Percentiles rank a stretch among this genome's conserved stretches.
Conservation (phyloP, 2,329 filamentous ascomycete species). For the Emericellopsis atlantica region DNA sequence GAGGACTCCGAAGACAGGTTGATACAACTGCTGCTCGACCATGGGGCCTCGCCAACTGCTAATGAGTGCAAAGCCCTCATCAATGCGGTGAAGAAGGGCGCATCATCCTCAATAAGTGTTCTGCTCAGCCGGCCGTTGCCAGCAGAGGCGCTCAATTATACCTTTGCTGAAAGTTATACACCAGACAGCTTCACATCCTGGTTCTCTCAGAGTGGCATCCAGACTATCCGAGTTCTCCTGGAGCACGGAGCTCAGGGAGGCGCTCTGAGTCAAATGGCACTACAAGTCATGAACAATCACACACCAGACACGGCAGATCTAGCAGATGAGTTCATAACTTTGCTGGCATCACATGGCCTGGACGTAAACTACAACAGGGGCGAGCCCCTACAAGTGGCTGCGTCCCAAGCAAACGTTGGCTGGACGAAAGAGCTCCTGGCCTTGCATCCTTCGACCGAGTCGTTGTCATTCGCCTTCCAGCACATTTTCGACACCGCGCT, state of each 20-base stretch:
- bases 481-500: slow-evolving; percentile 39
- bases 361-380: slow-evolving; percentile 40
- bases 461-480: slow-evolving; percentile 40
- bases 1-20: slow-evolving; percentile 33
- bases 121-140: slow-evolving; percentile 28
- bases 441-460: slow-evolving; percentile 33
- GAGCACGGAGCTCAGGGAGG: slow-evolving; percentile 33
- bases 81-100: slow-evolving; percentile 28
- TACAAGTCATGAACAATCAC: slow-evolving; percentile 29
- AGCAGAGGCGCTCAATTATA: slow-evolving; percentile 27
- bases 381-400: slow-evolving; percentile 39
- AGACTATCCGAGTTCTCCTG: slow-evolving; percentile 33
- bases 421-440: slow-evolving; percentile 37
- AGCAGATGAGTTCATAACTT: slow-evolving; percentile 30
- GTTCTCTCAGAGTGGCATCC: slow-evolving; percentile 32
- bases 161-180: slow-evolving; percentile 31
- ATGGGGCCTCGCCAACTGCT: slow-evolving; percentile 37
- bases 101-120: slow-evolving; percentile 24
- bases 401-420: slow-evolving; percentile 33
- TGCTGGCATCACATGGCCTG: slow-evolving; percentile 23
- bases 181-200: slow-evolving; percentile 25
- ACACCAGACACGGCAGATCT: slow-evolving; percentile 22
- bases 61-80: slow-evolving; percentile 40
- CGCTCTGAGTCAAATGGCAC: slow-evolving; percentile 30
- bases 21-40: slow-evolving; percentile 31